Conservation (phyloP, 2,329 filamentous ascomycete genomes). For the Hypoxylon sp. region DNA sequence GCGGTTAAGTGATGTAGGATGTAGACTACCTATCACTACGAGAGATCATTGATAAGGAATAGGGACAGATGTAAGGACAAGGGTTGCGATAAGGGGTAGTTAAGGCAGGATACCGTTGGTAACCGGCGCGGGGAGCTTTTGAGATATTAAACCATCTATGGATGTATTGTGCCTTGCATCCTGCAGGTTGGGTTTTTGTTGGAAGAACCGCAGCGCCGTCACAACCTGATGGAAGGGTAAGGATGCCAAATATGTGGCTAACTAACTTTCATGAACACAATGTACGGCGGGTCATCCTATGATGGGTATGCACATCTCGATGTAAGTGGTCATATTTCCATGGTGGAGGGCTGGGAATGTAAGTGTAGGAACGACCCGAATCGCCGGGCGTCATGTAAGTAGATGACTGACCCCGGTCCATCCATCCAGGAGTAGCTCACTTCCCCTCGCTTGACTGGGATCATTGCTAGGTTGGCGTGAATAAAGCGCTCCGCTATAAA, state of each 20-base stretch:
- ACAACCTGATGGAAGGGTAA: slow-evolving; percentile 15
- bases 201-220: slow-evolving; percentile 15
- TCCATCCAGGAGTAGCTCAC: slow-evolving; percentile 7
- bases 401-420: neutral
- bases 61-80: slow-evolving; percentile 12
- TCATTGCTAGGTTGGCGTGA: neutral
- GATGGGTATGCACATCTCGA: neutral
- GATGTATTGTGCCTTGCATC: slow-evolving; percentile 42
- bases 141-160: slow-evolving; percentile 15
- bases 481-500: neutral
- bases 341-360: slow-evolving; percentile 15
- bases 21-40: slow-evolving; percentile 11
- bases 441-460: neutral
- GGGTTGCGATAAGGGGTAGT: slow-evolving; percentile 20
- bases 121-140: slow-evolving; percentile 22
- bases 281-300: neutral
- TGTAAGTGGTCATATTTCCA: neutral
- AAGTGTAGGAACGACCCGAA: slow-evolving; percentile 28
- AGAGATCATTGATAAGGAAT: slow-evolving; percentile 7
- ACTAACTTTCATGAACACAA: slow-evolving; percentile 6
- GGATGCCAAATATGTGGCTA: slow-evolving; percentile 12
- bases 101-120: slow-evolving; percentile 30
- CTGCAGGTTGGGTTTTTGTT: slow-evolving; percentile 28
- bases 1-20: slow-evolving; percentile 9
- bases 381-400: slow-evolving; percentile 26